Evolutionary conservation across 768 basidiomycete genomes (phyloP).

Genomic region (Stropharia rugosoannulata): DNA sequence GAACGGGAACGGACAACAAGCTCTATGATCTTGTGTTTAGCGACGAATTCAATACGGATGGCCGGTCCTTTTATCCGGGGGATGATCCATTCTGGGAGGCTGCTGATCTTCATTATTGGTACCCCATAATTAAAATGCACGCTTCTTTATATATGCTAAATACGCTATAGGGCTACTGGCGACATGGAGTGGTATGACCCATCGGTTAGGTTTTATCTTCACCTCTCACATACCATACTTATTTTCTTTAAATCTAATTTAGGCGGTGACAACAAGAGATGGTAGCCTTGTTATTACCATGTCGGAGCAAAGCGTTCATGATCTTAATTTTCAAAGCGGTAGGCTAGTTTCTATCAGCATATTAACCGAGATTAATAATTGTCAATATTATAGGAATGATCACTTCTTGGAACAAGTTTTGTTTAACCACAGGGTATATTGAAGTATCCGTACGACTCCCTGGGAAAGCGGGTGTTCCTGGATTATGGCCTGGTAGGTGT

Average conservation of each 20-base stretch:
- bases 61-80: constrained; percentile 74
- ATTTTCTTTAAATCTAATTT: background rate
- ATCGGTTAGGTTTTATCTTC: constrained; percentile 35
- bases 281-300: constrained; percentile 85
- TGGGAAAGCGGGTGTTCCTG: constrained; percentile 56
- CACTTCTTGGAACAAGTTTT: constrained; percentile 92
- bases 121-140: constrained; percentile 12
- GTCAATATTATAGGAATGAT: constrained; percentile 51
- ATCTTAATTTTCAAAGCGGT: constrained; percentile 85
- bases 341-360: constrained; percentile 22
- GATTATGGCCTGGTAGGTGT: constrained; percentile 80
- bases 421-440: constrained; percentile 90
- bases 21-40: constrained; percentile 85
- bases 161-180: constrained; percentile 51
- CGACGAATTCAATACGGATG: constrained; percentile 62
- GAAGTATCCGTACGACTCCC: constrained; percentile 82
- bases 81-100: constrained; percentile 90
- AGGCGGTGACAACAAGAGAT: constrained; percentile 70
- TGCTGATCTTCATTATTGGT: constrained; percentile 85
- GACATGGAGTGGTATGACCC: constrained; percentile 89
- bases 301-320: constrained; percentile 64
- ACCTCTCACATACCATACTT: background rate
- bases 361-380: constrained; percentile 25
- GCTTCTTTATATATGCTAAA: background rate
- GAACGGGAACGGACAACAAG: constrained; percentile 74